Evolutionary conservation across 345 rosid species (phyloP).

Genomic region (Murraya paniculata): DNA sequence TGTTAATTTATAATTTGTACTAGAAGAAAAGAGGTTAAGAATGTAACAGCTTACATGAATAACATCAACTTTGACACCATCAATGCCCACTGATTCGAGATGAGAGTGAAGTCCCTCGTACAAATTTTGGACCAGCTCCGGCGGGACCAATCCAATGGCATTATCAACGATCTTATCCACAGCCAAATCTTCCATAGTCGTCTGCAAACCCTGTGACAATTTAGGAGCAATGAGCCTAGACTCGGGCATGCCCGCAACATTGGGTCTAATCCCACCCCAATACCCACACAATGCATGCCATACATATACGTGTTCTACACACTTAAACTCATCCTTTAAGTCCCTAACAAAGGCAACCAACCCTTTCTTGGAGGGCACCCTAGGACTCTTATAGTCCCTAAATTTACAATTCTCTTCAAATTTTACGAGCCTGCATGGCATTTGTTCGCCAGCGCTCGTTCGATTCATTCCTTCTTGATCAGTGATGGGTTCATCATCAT

Average conservation of each 20-base stretch:
- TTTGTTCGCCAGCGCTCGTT: constrained; percentile 35
- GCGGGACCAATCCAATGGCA: constrained; percentile 36
- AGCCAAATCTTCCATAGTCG: constrained; percentile 44
- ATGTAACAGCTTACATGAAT: constrained; percentile 33
- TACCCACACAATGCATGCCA: constrained; percentile 50
- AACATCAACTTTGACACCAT: constrained; percentile 44
- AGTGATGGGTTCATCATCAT: constrained; percentile 33
- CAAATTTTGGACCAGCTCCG: constrained; percentile 30
- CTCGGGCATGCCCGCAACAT: constrained; percentile 30
- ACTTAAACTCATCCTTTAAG: constrained; percentile 31
- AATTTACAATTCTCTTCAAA: constrained; percentile 43
- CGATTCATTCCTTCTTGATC: constrained; percentile 32
- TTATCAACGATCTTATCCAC: constrained; percentile 36
- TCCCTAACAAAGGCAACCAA: constrained; percentile 41
- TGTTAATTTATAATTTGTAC: too few relatives aligned
- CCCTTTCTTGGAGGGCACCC: constrained; percentile 16
- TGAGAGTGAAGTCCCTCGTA: constrained; percentile 39
- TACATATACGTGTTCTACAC: constrained; percentile 33
- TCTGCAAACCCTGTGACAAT: constrained; percentile 31
- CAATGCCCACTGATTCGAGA: constrained; percentile 28
- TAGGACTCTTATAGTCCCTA: constrained; percentile 32
- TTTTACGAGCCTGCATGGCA: constrained; percentile 37
- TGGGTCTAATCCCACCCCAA: constrained; percentile 40
- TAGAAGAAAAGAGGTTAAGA: neutral
- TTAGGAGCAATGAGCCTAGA: constrained; percentile 20